Percentiles rank a stretch among this genome's conserved stretches.
Evolutionary conservation across 495 filamentous ascomycete genomes (phyloP).

Genomic region (Haplographium delicatum): DNA sequence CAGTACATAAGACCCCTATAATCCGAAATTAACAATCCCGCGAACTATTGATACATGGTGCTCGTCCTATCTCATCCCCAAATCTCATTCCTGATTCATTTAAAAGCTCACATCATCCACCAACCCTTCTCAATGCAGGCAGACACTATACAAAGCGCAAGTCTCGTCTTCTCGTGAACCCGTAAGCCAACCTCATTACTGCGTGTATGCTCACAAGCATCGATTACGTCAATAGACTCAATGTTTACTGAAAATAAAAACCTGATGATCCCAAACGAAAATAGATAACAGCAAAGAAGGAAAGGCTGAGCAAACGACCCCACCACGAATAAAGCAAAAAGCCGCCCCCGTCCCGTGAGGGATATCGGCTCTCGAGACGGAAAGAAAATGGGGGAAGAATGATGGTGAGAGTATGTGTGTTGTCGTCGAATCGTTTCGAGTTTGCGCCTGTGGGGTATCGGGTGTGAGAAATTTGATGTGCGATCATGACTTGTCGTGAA

Average conservation of each 20-base stretch:
- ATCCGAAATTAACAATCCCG: constrained; percentile 13
- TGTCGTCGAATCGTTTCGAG: constrained; percentile 16
- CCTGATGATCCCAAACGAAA: not conserved
- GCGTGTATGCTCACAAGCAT: constrained; percentile 15
- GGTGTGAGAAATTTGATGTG: constrained; percentile 9
- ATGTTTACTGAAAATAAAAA: not conserved
- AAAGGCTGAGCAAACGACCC: not conserved
- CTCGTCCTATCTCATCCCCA: not conserved
- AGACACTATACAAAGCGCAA: constrained; percentile 10
- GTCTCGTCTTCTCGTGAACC: constrained; percentile 15
- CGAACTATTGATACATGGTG: constrained; percentile 18
- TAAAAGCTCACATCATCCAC: not conserved
- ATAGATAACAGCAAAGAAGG: not conserved
- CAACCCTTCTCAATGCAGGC: constrained; percentile 17
- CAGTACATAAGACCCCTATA: constrained; percentile 10
- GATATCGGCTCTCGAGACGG: constrained; percentile 7
- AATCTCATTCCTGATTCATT: not conserved
- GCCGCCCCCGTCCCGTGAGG: constrained; percentile 13
- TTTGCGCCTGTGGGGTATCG: constrained; percentile 11
- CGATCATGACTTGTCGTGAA: constrained; percentile 23
- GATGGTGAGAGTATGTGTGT: constrained; percentile 1
- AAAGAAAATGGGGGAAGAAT: not conserved
- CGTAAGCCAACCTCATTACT: constrained; percentile 19
- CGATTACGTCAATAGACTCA: constrained; percentile 12
- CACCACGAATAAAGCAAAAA: constrained; percentile 1